phyloP scores from a whole-genome alignment of 768 basidiomycete genomes.

The Strobilomyces echinocephalus region DNA sequence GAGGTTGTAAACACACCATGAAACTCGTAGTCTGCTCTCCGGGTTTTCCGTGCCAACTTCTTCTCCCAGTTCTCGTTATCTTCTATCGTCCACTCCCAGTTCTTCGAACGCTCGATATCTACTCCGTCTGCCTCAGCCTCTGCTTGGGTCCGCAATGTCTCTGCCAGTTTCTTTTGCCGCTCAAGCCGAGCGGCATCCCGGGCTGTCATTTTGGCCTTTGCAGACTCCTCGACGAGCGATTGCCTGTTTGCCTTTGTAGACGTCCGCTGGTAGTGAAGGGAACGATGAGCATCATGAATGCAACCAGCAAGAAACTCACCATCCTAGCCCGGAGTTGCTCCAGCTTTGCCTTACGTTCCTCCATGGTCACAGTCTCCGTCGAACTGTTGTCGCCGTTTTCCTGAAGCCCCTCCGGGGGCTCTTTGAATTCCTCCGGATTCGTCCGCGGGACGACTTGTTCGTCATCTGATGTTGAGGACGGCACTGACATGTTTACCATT shows the following conservation, averaged over 20 bases:
- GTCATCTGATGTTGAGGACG: constrained; percentile 5
- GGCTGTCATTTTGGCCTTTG: constrained; percentile 68
- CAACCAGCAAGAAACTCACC: constrained; percentile 39
- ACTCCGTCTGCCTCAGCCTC: constrained; percentile 91
- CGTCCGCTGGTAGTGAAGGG: constrained; percentile 46
- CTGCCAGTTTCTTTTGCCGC: constrained; percentile 85
- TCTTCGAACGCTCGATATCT: constrained; percentile 91
- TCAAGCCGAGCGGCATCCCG: constrained; percentile 83
- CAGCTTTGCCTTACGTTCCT: constrained; percentile 74
- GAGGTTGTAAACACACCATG: constrained; percentile 55
- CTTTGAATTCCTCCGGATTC: constrained; percentile 26
- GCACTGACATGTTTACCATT: no score
- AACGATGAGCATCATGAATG: not conserved
- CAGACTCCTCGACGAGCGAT: constrained; percentile 80
- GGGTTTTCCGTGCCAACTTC: constrained; percentile 72
- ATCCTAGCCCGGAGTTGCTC: constrained; percentile 72
- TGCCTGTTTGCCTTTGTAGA: constrained; percentile 81
- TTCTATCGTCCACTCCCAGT: constrained; percentile 68
- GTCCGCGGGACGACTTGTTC: not conserved
- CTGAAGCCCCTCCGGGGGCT: constrained; percentile 21
- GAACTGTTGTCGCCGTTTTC: constrained; percentile 17
- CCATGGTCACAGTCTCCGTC: constrained; percentile 42
- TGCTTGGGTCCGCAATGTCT: constrained; percentile 75
- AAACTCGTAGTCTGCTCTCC: constrained; percentile 86
- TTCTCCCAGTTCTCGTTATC: constrained; percentile 30